Base-by-base conservation (phyloP, 352 stramenopile species). In the Blastocystis sp. region DNA sequence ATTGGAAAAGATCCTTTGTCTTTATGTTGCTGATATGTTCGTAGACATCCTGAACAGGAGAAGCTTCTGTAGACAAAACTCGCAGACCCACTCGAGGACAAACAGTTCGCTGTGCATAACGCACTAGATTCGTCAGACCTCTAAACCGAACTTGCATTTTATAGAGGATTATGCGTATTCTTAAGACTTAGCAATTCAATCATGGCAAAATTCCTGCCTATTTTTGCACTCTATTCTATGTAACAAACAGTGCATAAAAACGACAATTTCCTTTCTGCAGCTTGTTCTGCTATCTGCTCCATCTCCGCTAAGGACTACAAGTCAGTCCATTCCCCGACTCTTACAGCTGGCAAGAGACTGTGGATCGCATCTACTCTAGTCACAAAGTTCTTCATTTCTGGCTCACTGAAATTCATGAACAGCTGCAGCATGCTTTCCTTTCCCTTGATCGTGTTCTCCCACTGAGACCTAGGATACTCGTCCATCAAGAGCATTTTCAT, bases 121-220 rank as follows among this genome's bases (percentile, higher is more conserved):
- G 70, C 34, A 64, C 70, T 18, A 80, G 26, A 45, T 45, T 20
- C 70, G 23, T 62, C 3, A 80, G 23, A 80, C 8, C 70, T 80
- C 55, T 80, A 50, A 80, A 43, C 64, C 70, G 62, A 62, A 53
- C 70, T 47, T 80, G 70, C 70, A 80, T 80, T 62, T 20, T 63
- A 13, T 18, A n/a, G 23, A n/a, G 37, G 37, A 37, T 77, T 23
- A 45, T 77, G 29, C 34, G 29, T 29, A 50, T 39, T 75, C 63
- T 75, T 15, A 41, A 26, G 59, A 66, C 59, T 15, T 15, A 15
- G 9, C 23, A 66, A 66, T 39, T 11, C 29, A 34, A 34, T 34
- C 29, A 34, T 34, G 29, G 29, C 1, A 0, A 34, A 34, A n/a
- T 3, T 59, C 1, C 20, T 59, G 50, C 50, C 50, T n/a, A 13